Evolutionary conservation across 129 eudicot species (phyloP), one percentile per base, ranked within the genome.

Genomic region (Centaurea solstitialis): DNA sequence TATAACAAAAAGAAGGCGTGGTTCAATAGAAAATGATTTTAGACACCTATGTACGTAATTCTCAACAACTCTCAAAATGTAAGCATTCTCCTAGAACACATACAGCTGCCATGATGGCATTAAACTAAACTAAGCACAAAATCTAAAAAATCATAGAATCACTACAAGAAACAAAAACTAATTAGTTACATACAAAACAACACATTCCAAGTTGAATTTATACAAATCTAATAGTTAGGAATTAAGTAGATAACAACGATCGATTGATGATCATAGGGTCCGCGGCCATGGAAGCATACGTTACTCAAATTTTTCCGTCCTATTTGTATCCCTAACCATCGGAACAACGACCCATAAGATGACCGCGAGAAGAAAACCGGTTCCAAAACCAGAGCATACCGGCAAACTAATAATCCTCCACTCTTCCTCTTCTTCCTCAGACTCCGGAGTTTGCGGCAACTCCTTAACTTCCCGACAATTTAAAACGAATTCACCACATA

Each of bases 401-500:
- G 8, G 7, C 41, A 38, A 38, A 0, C 41, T 5, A 38, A 5
- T 38, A 38, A 38, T 38, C 41, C 6, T 38, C 6, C 7, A 38
- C 8, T 38, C 41, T 38, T 38, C 41, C 6, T 72, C n/a, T n/a
- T n/a, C n/a, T n/a, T n/a, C 37, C 39, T 47, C 67, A 38, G 41
- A 69, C 6, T 20, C 23, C 40, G 6, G 69, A 15, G 88, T 81
- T 17, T 83, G 80, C 33, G 20, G 4, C 37, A 26, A 18, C 6
- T 38, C 41, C 20, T 24, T 35, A 62, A 38, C 21, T 43, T 38
- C 8, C 9, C 9, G 66, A 76, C 86, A 80, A 24, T 78, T 79
- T 59, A 67, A n/a, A 50, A 74, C 33, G 47, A 74, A 85, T 4
- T 74, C 80, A 1, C 90, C 91, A 71, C 91, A 86, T 68, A 92